phyloP scores from a whole-genome alignment of 2,329 filamentous ascomycete species.

The Pseudofabraea citricarpa region DNA sequence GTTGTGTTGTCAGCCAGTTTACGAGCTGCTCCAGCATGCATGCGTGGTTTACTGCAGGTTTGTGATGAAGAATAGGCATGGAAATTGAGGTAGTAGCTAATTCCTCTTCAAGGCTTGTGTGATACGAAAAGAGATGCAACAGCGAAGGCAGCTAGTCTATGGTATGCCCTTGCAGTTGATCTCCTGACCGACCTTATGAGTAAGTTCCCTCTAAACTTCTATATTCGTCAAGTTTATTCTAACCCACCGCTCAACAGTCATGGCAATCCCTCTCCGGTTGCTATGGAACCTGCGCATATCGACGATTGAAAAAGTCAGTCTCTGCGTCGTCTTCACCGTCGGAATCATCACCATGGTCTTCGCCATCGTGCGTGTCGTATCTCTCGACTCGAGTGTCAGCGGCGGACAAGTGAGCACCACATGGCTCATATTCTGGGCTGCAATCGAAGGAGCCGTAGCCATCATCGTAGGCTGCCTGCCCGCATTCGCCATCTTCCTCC shows the following conservation, averaged over 20 bases:
- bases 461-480: constrained; percentile 15
- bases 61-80: not conserved
- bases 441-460: constrained; percentile 10
- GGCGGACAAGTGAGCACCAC: constrained; percentile 10
- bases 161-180: constrained; percentile 13
- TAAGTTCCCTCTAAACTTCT: constrained; percentile 1
- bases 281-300: constrained; percentile 11
- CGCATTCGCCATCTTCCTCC: constrained; percentile 14
- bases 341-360: constrained; percentile 16
- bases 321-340: constrained; percentile 12
- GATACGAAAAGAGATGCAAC: constrained; percentile 7
- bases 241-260: constrained; percentile 8
- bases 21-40: constrained; percentile 27
- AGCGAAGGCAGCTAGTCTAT: constrained; percentile 13
- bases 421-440: constrained; percentile 15
- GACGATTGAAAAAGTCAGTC: constrained; percentile 7
- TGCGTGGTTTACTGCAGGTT: constrained; percentile 27
- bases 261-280: constrained; percentile 12
- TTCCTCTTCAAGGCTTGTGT: constrained; percentile 2
- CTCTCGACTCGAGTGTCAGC: constrained; percentile 7
- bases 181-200: constrained; percentile 14
- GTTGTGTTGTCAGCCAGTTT: constrained; percentile 6
- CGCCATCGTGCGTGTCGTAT: constrained; percentile 13
- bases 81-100: not conserved
- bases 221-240: not conserved